Percentiles rank a stretch among this genome's conserved stretches.
phyloP scores from a whole-genome alignment of 2,329 filamentous ascomycete species.

The Simplicillium aogashimaense region DNA sequence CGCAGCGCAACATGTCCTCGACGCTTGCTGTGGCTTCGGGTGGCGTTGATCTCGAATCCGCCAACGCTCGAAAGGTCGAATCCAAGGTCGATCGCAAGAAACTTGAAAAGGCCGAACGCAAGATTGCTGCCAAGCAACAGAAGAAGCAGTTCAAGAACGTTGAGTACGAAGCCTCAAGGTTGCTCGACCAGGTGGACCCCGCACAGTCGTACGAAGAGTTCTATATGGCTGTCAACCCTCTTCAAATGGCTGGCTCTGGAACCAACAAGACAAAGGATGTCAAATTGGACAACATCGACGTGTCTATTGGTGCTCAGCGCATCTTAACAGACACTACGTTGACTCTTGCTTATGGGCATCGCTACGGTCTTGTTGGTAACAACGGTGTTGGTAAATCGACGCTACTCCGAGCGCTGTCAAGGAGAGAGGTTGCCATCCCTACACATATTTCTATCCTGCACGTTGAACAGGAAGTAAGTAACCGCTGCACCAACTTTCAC shows the following conservation, averaged over 20 bases:
- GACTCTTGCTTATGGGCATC: slow-evolving; percentile 81
- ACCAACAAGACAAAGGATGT: slow-evolving; percentile 95
- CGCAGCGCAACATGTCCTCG: slow-evolving; percentile 91
- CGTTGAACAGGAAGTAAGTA: slow-evolving; percentile 87
- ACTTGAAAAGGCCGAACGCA: slow-evolving; percentile 94
- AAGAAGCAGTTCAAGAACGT: slow-evolving; percentile 98
- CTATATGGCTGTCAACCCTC: slow-evolving; percentile 98
- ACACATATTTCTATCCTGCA: slow-evolving; percentile 98
- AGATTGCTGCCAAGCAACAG: slow-evolving; percentile 96
- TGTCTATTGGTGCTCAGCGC: slow-evolving; percentile 78
- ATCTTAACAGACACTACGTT: slow-evolving; percentile 87
- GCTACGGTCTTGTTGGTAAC: slow-evolving; percentile 96
- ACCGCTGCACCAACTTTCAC: not conserved
- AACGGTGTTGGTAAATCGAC: slow-evolving; percentile 99
- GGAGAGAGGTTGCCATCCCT: slow-evolving; percentile 88
- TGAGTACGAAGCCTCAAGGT: slow-evolving; percentile 87
- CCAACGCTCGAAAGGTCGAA: slow-evolving; percentile 87
- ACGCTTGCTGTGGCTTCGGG: slow-evolving; percentile 80
- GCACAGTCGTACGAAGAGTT: slow-evolving; percentile 97
- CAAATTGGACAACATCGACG: slow-evolving; percentile 93
- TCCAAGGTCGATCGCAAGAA: slow-evolving; percentile 98
- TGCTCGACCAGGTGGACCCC: slow-evolving; percentile 74
- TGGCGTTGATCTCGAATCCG: slow-evolving; percentile 85
- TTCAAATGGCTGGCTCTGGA: slow-evolving; percentile 67
- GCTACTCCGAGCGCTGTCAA: slow-evolving; percentile 80